A percentile compares a stretch with the other conserved stretches of the same genome.
These are phyloP conservation scores for Coelastrella sp. DNA, from an alignment of 139 green algal genomes.

Conservation along the genomic window DNA sequence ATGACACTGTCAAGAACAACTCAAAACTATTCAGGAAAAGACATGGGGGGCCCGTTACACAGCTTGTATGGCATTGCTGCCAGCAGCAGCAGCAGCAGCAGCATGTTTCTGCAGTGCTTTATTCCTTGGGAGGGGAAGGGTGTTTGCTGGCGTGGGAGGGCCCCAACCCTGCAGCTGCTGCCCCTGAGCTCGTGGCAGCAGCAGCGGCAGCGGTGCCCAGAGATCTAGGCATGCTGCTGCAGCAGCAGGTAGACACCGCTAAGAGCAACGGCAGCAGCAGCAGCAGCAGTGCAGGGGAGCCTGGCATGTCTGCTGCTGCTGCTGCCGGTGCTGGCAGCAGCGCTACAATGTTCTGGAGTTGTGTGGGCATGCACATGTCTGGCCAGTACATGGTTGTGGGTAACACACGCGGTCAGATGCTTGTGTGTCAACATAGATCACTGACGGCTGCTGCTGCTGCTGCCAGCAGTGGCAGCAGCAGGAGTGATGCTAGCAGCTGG, in stretches of 20 bases:
- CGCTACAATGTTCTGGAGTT: background rate
- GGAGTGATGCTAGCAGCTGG: background rate
- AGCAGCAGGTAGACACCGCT: background rate
- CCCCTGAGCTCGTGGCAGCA: background rate
- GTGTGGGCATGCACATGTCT: background rate
- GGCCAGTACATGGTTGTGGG: background rate
- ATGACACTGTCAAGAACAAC: slow-evolving; percentile 40
- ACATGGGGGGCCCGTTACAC: slow-evolving; percentile 53
- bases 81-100: slow-evolving; percentile 15
- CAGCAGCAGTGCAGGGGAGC: background rate
- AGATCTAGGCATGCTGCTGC: slow-evolving; percentile 14
- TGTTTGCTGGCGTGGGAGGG: slow-evolving; percentile 37
- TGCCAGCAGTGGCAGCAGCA: slow-evolving; percentile 7
- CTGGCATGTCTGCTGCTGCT: slow-evolving; percentile 9
- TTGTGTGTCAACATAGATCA: background rate
- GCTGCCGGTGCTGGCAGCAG: background rate
- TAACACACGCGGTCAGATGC: slow-evolving; percentile 3
- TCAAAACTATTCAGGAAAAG: slow-evolving; percentile 38
- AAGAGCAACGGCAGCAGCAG: background rate
- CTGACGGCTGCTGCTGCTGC: background rate
- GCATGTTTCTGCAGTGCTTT: slow-evolving; percentile 5
- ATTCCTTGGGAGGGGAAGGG: slow-evolving; percentile 41
- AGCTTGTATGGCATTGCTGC: slow-evolving; percentile 48
- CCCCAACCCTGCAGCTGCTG: background rate
- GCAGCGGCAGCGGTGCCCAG: background rate